Percentiles rank a stretch among this genome's conserved stretches.
Evolutionary conservation across 805 yeast species (phyloP).

Genomic region (Nakazawaea wyomingensis): DNA sequence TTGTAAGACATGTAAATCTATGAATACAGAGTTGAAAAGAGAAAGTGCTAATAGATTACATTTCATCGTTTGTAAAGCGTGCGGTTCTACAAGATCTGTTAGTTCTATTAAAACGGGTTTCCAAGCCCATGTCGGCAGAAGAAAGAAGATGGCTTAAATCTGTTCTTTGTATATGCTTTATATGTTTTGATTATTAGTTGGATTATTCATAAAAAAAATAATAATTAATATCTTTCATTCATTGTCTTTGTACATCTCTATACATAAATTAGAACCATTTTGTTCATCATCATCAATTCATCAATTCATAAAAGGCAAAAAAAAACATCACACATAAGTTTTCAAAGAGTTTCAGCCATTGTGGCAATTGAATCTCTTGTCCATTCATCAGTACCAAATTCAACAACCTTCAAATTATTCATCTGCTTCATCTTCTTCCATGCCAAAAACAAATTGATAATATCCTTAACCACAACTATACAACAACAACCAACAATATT

Average conservation of each 20-base stretch:
- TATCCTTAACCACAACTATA: conserved; percentile 27
- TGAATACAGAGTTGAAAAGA: conserved; percentile 92
- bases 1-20: conserved; percentile 97
- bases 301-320: no score
- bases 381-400: conserved; percentile 11
- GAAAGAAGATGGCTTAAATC: conserved; percentile 53
- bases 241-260: not conserved
- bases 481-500: conserved; percentile 30
- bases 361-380: not conserved
- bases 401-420: conserved; percentile 16
- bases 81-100: conserved; percentile 97
- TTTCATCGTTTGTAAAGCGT: conserved; percentile 95
- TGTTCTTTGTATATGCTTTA: no score
- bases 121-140: conserved; percentile 95
- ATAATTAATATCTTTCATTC: no score
- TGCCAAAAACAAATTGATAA: conserved; percentile 25
- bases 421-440: conserved; percentile 27
- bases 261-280: no score
- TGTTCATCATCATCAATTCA: no score
- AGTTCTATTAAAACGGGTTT: conserved; percentile 98
- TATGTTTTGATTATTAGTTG: no score
- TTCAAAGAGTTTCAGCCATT: not conserved
- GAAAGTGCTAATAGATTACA: conserved; percentile 95
- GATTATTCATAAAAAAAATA: no score
- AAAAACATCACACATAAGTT: not conserved